Percentiles rank a stretch among this genome's conserved stretches.
Evolutionary conservation across 2,329 filamentous ascomycete species (phyloP).

Genomic region (Sporothrix humicola): DNA sequence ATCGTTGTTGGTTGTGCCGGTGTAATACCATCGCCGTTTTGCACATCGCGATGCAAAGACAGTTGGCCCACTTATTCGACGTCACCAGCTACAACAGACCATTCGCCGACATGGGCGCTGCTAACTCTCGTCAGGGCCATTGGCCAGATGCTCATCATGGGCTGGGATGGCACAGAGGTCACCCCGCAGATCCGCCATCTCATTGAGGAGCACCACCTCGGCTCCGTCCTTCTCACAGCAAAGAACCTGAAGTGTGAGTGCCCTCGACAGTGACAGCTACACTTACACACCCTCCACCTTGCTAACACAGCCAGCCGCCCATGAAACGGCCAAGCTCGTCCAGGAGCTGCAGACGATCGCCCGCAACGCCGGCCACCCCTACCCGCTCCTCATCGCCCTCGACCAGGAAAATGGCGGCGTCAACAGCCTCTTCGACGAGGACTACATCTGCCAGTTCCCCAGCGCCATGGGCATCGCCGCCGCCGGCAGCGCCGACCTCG

Average conservation of each 20-base stretch:
- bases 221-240: conserved; percentile 82
- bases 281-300: background rate
- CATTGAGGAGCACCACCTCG: conserved; percentile 84
- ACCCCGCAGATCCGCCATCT: conserved; percentile 81
- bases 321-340: conserved; percentile 85
- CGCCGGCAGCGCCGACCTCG: conserved; percentile 80
- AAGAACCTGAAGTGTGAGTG: conserved; percentile 84
- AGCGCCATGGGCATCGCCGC: conserved; percentile 98
- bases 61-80: background rate
- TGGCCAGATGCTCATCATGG: conserved; percentile 81
- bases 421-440: conserved; percentile 94
- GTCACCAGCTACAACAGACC: too few relatives aligned
- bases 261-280: too few relatives aligned
- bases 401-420: conserved; percentile 99
- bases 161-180: conserved; percentile 83
- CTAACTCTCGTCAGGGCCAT: conserved; percentile 59
- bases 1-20: background rate
- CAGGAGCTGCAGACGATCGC: conserved; percentile 93
- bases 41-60: background rate
- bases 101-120: background rate
- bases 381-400: conserved; percentile 86
- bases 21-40: background rate
- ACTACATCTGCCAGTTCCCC: conserved; percentile 94
- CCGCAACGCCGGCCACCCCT: conserved; percentile 84
- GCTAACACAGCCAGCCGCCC: conserved; percentile 67